Base-by-base conservation (phyloP, 768 basidiomycete species). In the Suillus spraguei region DNA sequence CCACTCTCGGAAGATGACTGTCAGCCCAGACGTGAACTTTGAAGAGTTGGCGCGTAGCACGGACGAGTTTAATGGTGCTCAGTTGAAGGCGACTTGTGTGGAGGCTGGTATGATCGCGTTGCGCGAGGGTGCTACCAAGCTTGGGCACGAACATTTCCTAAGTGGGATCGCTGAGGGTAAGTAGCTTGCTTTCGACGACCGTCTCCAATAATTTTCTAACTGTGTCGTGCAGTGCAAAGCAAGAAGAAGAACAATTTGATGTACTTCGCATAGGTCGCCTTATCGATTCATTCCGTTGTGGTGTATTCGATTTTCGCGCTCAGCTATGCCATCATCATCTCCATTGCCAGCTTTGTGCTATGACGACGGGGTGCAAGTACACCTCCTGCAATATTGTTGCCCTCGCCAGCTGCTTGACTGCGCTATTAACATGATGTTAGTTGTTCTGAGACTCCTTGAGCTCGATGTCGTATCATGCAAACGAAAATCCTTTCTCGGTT, bases 101-200 rank as follows among this genome's bases (percentile, higher is more conserved):
- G 97, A 99, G 79, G 97, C 97, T 46, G 97, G 97, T 63, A 99
- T 99, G 97, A 97, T 99, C 71, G 94, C 97, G 8, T 79, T 99
- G 46, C 82, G 97, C 68, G 96, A 98, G 77, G 96, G 96, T 36
- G 94, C 95, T 17, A 87, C 87, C 17, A 90, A 90, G 75, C 78
- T 98, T 62, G 88, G 85, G 35, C 97, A 99, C 69, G 97, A 99
- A 76, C 95, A 99, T 75, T 99, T 97, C 85, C 79, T 98, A 73
- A 93, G 90, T 71, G 94, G 93, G 59, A 93, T 95, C 64, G 85
- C 93, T 47, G 92, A 95, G 80, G 92, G 91, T 89, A 66, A 65
- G 86, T 65, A n/a, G 53, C 39, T 54, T 61, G 32, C 24, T 59
- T 52, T 35, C 28, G 13, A 60, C 28, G 16, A 24, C 24, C 41